Conservation (phyloP, 2,329 filamentous ascomycete genomes). For the Ophiostoma australiae region DNA sequence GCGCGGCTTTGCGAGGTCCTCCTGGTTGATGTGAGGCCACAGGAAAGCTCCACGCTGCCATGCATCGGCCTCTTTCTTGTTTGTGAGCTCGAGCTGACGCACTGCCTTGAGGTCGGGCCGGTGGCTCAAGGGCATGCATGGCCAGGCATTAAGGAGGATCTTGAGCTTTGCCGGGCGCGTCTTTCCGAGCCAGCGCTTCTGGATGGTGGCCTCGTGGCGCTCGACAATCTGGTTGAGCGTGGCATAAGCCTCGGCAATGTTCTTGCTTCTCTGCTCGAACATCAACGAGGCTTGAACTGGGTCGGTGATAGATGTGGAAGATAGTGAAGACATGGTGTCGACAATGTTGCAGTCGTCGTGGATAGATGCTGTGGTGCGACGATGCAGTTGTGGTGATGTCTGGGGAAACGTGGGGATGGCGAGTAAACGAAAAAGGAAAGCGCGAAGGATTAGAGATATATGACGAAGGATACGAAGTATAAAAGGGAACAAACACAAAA, state of each 20-base stretch:
- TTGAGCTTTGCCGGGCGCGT: slow-evolving; percentile 41
- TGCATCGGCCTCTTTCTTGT: slow-evolving; percentile 29
- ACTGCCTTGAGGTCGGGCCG: slow-evolving; percentile 45
- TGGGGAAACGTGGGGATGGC: not conserved
- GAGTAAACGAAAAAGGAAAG: not conserved
- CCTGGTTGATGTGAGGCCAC: slow-evolving; percentile 54
- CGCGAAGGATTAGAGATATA: not conserved
- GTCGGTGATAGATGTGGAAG: not conserved
- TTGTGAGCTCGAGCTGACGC: not conserved
- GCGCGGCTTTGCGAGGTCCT: slow-evolving; percentile 47
- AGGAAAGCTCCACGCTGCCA: slow-evolving; percentile 29
- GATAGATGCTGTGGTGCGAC: not conserved
- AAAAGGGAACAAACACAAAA: not conserved
- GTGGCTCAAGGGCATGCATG: slow-evolving; percentile 45
- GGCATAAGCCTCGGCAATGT: not conserved
- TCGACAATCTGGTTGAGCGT: slow-evolving; percentile 38
- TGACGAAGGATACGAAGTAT: not conserved
- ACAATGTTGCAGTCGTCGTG: not conserved
- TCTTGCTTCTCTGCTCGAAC: slow-evolving; percentile 1
- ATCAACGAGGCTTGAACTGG: not conserved
- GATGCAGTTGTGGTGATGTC: not conserved
- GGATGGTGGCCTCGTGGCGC: slow-evolving; percentile 48
- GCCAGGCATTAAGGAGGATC: slow-evolving; percentile 46
- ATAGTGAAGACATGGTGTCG: not conserved
- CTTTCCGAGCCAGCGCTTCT: slow-evolving; percentile 53